These are phyloP conservation scores for Penicillium cinerascens DNA, from an alignment of 495 filamentous ascomycete species.

Conservation along the genomic window DNA sequence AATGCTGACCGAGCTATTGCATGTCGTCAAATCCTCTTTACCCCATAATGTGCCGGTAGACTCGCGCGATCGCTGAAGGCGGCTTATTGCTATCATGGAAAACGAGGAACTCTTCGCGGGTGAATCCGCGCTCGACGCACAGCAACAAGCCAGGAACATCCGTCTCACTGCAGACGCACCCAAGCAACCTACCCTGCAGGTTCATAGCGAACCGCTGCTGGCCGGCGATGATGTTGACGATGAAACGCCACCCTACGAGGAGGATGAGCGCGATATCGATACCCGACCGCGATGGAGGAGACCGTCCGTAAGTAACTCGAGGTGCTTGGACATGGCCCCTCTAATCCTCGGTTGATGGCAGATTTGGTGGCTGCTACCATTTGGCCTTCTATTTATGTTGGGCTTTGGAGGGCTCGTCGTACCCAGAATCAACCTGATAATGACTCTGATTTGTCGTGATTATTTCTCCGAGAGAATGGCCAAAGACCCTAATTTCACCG, in stretches of 20 bases:
- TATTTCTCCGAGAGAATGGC: constrained; percentile 63
- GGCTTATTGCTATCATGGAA: constrained; percentile 17
- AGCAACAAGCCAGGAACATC: constrained; percentile 4
- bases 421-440: constrained; percentile 75
- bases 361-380: constrained; percentile 81
- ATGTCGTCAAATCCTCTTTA: too few relatives aligned
- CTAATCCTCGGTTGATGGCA: constrained; percentile 29
- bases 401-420: constrained; percentile 81
- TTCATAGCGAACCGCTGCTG: constrained; percentile 15
- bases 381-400: constrained; percentile 71
- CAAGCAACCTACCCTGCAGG: constrained; percentile 7
- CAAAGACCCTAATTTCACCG: constrained; percentile 55
- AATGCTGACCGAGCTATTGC: constrained; percentile 10
- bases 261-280: constrained; percentile 2
- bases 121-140: constrained; percentile 19
- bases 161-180: constrained; percentile 2
- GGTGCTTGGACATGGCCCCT: neutral
- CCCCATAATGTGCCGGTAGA: constrained; percentile 1
- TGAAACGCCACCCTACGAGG: constrained; percentile 6
- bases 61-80: neutral
- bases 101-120: constrained; percentile 26
- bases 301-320: constrained; percentile 19
- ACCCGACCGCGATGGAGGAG: constrained; percentile 19
- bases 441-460: constrained; percentile 73
- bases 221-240: constrained; percentile 8